Percentiles rank a stretch among this genome's conserved stretches.
Evolutionary conservation across 1,139 yeast species (phyloP).

Genomic region (Yamadazyma sp.): DNA sequence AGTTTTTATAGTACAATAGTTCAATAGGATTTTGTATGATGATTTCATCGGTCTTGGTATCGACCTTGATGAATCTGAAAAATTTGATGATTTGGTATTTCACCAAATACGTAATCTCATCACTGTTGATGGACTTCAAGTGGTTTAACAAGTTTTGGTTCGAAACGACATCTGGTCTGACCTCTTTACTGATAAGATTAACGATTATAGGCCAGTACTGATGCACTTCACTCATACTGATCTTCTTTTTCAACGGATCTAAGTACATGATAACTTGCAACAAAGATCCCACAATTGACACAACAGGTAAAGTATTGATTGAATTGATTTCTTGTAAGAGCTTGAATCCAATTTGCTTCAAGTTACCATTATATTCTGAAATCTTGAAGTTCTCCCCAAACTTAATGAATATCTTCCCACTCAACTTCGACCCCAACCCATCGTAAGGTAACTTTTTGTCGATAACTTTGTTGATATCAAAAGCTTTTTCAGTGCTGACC

Average conservation of each 20-base stretch:
- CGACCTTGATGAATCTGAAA: conserved; percentile 35
- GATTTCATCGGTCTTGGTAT: conserved; percentile 26
- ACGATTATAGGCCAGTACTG: conserved; percentile 26
- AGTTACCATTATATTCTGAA: conserved; percentile 21
- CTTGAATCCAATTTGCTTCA: conserved; percentile 44
- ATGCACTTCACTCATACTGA: conserved; percentile 24
- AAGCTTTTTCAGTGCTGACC: conserved; percentile 8
- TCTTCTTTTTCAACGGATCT: conserved; percentile 13
- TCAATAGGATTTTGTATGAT: conserved; percentile 39
- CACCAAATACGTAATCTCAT: conserved; percentile 22
- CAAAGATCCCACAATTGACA: conserved; percentile 40
- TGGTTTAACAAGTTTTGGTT: conserved; percentile 11
- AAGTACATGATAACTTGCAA: conserved; percentile 33
- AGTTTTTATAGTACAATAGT: conserved; percentile 45
- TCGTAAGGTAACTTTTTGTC: conserved; percentile 11
- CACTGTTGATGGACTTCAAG: conserved; percentile 16
- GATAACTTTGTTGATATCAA: conserved; percentile 18
- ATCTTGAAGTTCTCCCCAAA: conserved; percentile 37
- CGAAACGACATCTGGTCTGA: conserved; percentile 13
- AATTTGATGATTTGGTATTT: conserved; percentile 32
- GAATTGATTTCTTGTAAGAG: conserved; percentile 41
- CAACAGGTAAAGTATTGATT: conserved; percentile 36
- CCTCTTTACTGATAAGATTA: conserved; percentile 9
- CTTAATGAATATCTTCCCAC: conserved; percentile 41
- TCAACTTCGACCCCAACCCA: conserved; percentile 18